phyloP scores from a whole-genome alignment of 306 rosid genomes.

The Medicago ruthenica region DNA sequence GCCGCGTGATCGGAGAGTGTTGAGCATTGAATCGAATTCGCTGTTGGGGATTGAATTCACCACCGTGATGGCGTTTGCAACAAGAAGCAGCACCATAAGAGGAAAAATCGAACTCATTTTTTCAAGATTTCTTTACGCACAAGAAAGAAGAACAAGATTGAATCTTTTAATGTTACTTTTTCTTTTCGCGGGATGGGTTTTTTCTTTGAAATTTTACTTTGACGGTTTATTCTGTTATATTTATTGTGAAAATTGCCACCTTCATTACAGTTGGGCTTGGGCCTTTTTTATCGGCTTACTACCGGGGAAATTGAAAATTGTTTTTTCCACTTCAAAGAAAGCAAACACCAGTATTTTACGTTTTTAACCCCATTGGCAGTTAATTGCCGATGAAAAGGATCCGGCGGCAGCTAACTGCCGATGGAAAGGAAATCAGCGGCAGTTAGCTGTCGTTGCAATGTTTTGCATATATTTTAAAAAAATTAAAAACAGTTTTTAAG shows the following conservation, averaged over 20 bases:
- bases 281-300: background rate
- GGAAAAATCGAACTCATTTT: slow-evolving; percentile 26
- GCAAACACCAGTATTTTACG: no score
- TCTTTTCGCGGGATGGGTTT: slow-evolving; percentile 28
- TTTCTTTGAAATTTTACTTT: background rate
- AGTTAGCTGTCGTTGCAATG: no score
- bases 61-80: background rate
- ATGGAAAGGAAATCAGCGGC: no score
- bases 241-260: slow-evolving; percentile 24
- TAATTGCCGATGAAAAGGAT: no score
- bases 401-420: no score
- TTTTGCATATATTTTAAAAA: no score
- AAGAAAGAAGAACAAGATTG: background rate
- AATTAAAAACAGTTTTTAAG: no score
- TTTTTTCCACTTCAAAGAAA: no score
- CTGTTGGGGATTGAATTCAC: slow-evolving; percentile 39
- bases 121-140: slow-evolving; percentile 35
- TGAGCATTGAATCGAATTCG: slow-evolving; percentile 60
- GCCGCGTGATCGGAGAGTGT: slow-evolving; percentile 56
- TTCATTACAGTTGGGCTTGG: background rate
- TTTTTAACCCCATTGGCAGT: no score
- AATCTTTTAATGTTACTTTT: background rate
- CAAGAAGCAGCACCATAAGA: slow-evolving; percentile 13
- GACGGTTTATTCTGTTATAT: background rate
- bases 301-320: no score